These are phyloP conservation scores for Nakataea oryzae DNA, from an alignment of 2,329 filamentous ascomycete species.

Conservation along the genomic window DNA sequence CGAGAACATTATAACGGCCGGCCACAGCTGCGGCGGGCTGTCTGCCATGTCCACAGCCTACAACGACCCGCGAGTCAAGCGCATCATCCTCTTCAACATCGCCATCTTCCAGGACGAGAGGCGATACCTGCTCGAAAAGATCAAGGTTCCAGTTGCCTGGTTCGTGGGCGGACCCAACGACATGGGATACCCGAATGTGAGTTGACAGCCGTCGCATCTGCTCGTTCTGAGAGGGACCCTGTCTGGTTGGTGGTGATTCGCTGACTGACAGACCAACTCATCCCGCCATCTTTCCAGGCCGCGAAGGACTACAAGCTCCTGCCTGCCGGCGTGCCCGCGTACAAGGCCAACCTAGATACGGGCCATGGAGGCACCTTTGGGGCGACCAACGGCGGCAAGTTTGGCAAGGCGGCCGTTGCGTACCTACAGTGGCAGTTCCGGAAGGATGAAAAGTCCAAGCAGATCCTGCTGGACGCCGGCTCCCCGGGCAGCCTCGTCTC, in stretches of 20 bases:
- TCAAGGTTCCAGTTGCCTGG: constrained; percentile 13
- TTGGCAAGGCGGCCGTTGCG: constrained; percentile 9
- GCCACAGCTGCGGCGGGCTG: constrained; percentile 13
- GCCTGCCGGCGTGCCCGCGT: constrained; percentile 10
- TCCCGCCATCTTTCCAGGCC: constrained; percentile 1
- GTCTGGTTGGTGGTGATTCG: not conserved
- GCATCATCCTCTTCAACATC: constrained; percentile 12
- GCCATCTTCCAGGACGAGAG: constrained; percentile 14
- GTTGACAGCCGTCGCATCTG: not conserved
- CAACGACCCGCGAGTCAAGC: constrained; percentile 11
- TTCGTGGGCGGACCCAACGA: constrained; percentile 12
- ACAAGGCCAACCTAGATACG: constrained; percentile 12
- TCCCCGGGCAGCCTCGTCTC: constrained; percentile 9
- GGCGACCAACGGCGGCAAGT: constrained; percentile 13
- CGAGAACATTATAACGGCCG: constrained; percentile 14
- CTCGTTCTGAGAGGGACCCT: not conserved
- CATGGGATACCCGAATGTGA: constrained; percentile 12
- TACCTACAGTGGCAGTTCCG: constrained; percentile 13
- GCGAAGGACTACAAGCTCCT: constrained; percentile 12
- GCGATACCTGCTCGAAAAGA: constrained; percentile 12
- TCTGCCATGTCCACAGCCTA: constrained; percentile 11
- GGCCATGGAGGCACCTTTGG: constrained; percentile 12
- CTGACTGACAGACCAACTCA: not conserved
- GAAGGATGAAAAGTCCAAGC: constrained; percentile 5
- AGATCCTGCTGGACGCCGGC: constrained; percentile 8